These are phyloP conservation scores for Dendrobium nobile DNA, from an alignment of 106 monocot genomes.

Conservation along the genomic window DNA sequence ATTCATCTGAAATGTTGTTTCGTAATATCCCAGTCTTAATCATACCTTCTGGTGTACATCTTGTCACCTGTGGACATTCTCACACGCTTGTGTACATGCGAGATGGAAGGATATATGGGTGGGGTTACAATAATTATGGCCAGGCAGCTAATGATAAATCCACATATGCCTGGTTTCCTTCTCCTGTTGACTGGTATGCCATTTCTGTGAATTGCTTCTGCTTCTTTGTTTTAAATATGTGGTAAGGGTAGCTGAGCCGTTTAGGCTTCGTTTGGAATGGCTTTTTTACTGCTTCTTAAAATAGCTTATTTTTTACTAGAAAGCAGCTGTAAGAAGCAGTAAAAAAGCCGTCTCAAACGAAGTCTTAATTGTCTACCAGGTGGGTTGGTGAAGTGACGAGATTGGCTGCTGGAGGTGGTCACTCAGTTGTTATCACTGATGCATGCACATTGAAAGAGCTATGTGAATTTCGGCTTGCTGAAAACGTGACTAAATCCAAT, in stretches of 20 bases:
- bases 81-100: constrained; percentile 78
- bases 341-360: no score
- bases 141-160: constrained; percentile 89
- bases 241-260: background rate
- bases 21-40: constrained; percentile 68
- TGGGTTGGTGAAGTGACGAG: constrained; percentile 86
- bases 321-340: no score
- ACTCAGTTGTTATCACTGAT: constrained; percentile 92
- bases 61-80: constrained; percentile 86
- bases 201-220: background rate
- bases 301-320: no score
- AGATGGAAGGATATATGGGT: constrained; percentile 89
- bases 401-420: constrained; percentile 93
- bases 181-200: constrained; percentile 43
- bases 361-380: constrained; percentile 25
- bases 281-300: no score
- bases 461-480: constrained; percentile 89
- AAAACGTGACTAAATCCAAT: constrained; percentile 57
- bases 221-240: background rate
- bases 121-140: constrained; percentile 98
- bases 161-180: constrained; percentile 83
- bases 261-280: no score
- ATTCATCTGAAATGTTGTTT: constrained; percentile 50
- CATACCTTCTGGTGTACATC: constrained; percentile 56
- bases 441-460: constrained; percentile 85